Evolutionary conservation across 2,329 filamentous ascomycete species (phyloP).

Genomic region (Bipolaris cookei): DNA sequence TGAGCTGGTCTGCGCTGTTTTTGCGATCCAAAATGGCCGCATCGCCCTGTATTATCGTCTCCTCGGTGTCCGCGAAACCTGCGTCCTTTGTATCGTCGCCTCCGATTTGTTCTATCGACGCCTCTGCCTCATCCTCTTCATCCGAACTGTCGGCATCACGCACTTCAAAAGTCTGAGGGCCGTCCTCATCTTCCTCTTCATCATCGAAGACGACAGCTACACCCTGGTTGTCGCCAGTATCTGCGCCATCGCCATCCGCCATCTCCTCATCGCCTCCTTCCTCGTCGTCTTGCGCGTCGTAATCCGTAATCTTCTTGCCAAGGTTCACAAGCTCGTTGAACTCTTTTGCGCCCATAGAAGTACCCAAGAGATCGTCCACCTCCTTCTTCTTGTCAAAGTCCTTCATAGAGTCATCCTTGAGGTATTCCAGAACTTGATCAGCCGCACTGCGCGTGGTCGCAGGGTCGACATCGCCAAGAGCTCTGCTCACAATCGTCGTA

Average conservation of each 20-base stretch:
- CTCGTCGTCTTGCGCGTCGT: constrained; percentile 94
- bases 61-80: constrained; percentile 66
- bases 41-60: constrained; percentile 81
- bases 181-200: constrained; percentile 78
- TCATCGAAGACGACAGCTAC: constrained; percentile 98
- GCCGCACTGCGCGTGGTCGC: constrained; percentile 92
- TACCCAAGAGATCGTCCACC: constrained; percentile 90
- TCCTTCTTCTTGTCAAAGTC: constrained; percentile 99
- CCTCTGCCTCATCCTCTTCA: constrained; percentile 70
- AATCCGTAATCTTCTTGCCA: constrained; percentile 98
- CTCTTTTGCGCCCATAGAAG: constrained; percentile 80
- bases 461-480: constrained; percentile 89
- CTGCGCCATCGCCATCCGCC: constrained; percentile 67
- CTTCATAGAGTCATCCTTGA: constrained; percentile 95
- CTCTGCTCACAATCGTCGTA: constrained; percentile 84
- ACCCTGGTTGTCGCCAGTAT: constrained; percentile 87
- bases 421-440: constrained; percentile 85
- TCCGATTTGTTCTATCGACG: constrained; percentile 65
- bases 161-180: constrained; percentile 80
- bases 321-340: constrained; percentile 97
- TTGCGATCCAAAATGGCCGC: constrained; percentile 52
- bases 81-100: constrained; percentile 59
- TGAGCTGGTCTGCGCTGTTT: constrained; percentile 60
- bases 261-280: constrained; percentile 73
- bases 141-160: constrained; percentile 84